Percentiles rank a stretch among this genome's conserved stretches.
Conservation (phyloP, 2,329 filamentous ascomycete genomes). For the Dactylonectria estremocensis region DNA sequence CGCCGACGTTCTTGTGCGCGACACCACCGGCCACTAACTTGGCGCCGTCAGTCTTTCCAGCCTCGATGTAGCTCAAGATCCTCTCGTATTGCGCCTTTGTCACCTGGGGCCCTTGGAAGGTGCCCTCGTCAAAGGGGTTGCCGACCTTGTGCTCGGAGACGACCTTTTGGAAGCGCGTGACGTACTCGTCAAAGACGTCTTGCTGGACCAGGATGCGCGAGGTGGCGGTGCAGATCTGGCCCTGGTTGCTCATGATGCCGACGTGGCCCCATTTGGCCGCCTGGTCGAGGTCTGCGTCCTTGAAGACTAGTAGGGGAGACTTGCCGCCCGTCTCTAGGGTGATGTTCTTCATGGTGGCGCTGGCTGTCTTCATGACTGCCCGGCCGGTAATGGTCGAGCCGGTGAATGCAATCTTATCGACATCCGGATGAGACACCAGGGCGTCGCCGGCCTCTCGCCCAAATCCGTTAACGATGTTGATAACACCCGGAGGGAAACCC, state of each 20-base stretch:
- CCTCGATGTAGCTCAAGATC: conserved; percentile 75
- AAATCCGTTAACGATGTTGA: conserved; percentile 79
- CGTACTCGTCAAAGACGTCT: conserved; percentile 69
- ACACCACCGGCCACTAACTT: conserved; percentile 57
- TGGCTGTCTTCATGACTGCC: conserved; percentile 78
- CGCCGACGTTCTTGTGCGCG: conserved; percentile 30
- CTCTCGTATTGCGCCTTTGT: conserved; percentile 75
- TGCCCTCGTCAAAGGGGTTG: conserved; percentile 50
- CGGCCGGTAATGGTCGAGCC: conserved; percentile 78
- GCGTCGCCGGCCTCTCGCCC: conserved; percentile 77
- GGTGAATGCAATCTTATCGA: conserved; percentile 83
- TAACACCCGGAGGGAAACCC: conserved; percentile 80
- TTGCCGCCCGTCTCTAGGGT: conserved; percentile 74
- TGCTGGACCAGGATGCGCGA: conserved; percentile 72
- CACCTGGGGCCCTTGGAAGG: conserved; percentile 56
- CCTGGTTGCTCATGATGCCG: conserved; percentile 66
- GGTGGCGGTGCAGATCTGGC: conserved; percentile 71
- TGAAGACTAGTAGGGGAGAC: conserved; percentile 71
- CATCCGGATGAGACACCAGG: conserved; percentile 72
- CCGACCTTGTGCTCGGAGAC: conserved; percentile 57
- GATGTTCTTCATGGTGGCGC: conserved; percentile 71
- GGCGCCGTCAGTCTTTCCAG: conserved; percentile 75
- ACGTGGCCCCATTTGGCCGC: conserved; percentile 66
- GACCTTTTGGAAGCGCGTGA: conserved; percentile 70
- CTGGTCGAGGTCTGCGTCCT: conserved; percentile 72